These are phyloP conservation scores for Metschnikowia cubensis DNA, from an alignment of 805 yeast genomes.

Conservation along the genomic window DNA sequence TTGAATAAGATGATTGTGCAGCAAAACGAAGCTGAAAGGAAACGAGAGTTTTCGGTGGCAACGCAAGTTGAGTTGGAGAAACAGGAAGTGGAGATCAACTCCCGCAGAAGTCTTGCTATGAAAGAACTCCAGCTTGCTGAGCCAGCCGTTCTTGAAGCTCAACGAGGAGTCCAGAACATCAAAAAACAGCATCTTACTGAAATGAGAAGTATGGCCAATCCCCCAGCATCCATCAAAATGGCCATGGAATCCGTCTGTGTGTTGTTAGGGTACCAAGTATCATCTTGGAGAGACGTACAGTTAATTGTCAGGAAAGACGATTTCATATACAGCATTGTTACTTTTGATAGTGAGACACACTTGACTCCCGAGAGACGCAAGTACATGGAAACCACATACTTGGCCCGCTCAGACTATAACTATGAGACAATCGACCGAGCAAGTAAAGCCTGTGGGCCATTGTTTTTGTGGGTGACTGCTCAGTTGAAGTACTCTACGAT, in stretches of 20 bases:
- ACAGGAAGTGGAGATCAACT: slow-evolving; percentile 60
- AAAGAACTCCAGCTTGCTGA: slow-evolving; percentile 70
- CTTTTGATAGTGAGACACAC: slow-evolving; percentile 59
- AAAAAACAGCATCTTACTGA: slow-evolving; percentile 91
- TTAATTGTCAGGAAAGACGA: slow-evolving; percentile 78
- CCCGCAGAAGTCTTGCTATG: slow-evolving; percentile 52
- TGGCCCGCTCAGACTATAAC: slow-evolving; percentile 61
- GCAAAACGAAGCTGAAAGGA: slow-evolving; percentile 90
- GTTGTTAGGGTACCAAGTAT: slow-evolving; percentile 65
- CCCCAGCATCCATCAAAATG: slow-evolving; percentile 82
- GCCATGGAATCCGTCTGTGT: slow-evolving; percentile 86
- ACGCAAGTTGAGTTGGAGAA: slow-evolving; percentile 64
- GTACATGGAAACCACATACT: slow-evolving; percentile 55
- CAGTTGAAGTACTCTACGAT: slow-evolving; percentile 76
- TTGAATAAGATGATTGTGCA: slow-evolving; percentile 72
- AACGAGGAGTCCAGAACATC: slow-evolving; percentile 84
- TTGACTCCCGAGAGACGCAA: slow-evolving; percentile 51
- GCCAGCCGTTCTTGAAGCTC: slow-evolving; percentile 82
- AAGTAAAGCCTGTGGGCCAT: slow-evolving; percentile 92
- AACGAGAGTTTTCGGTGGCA: slow-evolving; percentile 76
- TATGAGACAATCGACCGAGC: slow-evolving; percentile 79
- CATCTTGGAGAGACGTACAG: slow-evolving; percentile 80
- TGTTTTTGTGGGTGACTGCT: slow-evolving; percentile 84
- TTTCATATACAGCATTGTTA: slow-evolving; percentile 77
- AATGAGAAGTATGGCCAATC: slow-evolving; percentile 81